These are phyloP conservation scores for Saccharomycopsis capsularis DNA, from an alignment of 805 yeast species.

Conservation along the genomic window DNA sequence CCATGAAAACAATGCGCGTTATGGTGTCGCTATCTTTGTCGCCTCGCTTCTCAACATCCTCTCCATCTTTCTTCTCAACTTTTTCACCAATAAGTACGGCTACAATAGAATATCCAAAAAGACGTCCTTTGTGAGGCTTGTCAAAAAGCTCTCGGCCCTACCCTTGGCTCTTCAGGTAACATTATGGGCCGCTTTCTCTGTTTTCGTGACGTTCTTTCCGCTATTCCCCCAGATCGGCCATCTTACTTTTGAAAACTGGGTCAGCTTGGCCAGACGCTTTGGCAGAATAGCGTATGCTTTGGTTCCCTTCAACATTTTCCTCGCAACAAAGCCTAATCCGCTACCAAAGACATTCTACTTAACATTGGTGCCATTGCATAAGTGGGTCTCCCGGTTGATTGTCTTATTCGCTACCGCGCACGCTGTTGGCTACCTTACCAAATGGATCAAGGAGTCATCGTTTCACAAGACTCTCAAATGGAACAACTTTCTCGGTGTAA, in stretches of 20 bases:
- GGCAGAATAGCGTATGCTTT: conserved; percentile 58
- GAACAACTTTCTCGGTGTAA: conserved; percentile 47
- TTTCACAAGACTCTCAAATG: conserved; percentile 28
- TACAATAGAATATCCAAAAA: not conserved
- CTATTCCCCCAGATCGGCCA: not conserved
- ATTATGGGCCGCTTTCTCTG: conserved; percentile 31
- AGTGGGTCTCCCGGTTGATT: conserved; percentile 62
- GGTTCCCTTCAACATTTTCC: conserved; percentile 48
- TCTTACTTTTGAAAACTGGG: conserved; percentile 26
- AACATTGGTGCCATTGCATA: conserved; percentile 51
- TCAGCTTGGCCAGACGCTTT: conserved; percentile 42
- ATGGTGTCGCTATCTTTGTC: conserved; percentile 48
- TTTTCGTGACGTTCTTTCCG: conserved; percentile 25
- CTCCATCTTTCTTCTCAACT: conserved; percentile 29
- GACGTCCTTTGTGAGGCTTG: not conserved
- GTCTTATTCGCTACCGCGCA: conserved; percentile 42
- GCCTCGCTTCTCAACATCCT: conserved; percentile 36
- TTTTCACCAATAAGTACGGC: conserved; percentile 22
- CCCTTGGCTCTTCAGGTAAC: conserved; percentile 33
- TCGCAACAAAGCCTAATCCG: conserved; percentile 52
- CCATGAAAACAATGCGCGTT: conserved; percentile 52
- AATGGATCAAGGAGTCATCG: conserved; percentile 39
- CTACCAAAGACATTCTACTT: conserved; percentile 44
- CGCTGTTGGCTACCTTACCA: conserved; percentile 42
- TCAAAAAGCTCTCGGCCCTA: conserved; percentile 28